phyloP scores from a whole-genome alignment of 2,329 filamentous ascomycete genomes.

The Fusarium buxicola region DNA sequence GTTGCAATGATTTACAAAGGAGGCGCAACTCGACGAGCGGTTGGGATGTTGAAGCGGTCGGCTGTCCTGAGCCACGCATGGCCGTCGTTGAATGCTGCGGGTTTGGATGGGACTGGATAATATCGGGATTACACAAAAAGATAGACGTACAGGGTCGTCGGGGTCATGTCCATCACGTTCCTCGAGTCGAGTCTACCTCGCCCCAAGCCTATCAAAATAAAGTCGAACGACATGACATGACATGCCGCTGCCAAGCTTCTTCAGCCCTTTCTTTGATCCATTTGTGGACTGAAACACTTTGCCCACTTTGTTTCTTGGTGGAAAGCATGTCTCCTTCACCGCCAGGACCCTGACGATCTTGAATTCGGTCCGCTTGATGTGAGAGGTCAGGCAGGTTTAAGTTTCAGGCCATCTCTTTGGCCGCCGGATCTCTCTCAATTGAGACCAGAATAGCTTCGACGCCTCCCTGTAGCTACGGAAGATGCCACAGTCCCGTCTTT shows the following conservation, averaged over 20 bases:
- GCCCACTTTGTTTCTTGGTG: background rate
- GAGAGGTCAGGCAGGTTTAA: conserved; percentile 6
- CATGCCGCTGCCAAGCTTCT: background rate
- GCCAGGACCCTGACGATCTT: conserved; percentile 12
- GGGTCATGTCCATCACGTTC: conserved; percentile 12
- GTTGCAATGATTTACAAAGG: conserved; percentile 15
- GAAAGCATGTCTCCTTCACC: conserved; percentile 2
- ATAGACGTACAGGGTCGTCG: background rate
- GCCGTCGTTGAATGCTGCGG: background rate
- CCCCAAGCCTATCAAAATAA: background rate
- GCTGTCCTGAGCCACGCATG: conserved; percentile 22
- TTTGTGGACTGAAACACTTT: background rate
- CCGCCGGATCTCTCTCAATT: conserved; percentile 16
- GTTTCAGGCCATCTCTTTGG: conserved; percentile 7
- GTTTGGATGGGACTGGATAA: background rate
- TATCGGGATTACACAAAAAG: conserved; percentile 14
- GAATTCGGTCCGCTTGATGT: background rate
- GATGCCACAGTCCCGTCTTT: conserved; percentile 1
- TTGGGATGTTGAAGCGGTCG: conserved; percentile 3
- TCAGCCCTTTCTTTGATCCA: background rate
- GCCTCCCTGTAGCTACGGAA: conserved; percentile 8
- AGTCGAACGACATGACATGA: conserved; percentile 14
- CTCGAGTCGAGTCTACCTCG: conserved; percentile 3
- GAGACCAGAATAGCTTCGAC: conserved; percentile 11
- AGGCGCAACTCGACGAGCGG: conserved; percentile 3